Base-by-base conservation (phyloP, 805 yeast species). In the Ogataea pilisensis region DNA sequence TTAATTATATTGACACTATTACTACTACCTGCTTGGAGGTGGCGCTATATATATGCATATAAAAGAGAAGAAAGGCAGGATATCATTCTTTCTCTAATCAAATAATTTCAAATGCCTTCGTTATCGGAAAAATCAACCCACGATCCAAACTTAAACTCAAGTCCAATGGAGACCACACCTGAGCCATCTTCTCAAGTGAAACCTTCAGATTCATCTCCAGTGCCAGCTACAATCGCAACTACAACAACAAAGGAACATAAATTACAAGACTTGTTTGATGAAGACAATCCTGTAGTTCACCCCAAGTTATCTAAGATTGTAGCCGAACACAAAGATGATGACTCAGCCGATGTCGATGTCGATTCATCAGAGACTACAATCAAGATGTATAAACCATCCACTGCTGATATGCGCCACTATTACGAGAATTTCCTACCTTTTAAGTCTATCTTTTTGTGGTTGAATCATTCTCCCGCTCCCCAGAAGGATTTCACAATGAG, bases 391-490 rank as follows among this genome's bases (percentile, higher is more conserved):
- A 60, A 57, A 39, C 66, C 68, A 8, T 70, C 79, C 2, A 61
- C 69, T 14, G 75, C 83, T 8, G 90, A 85, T 55, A 83, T 85
- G 88, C 65, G 66, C 9, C 79, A 75, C 54, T 86, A 80, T 61
- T 87, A 87, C 57, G 78, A 78, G 47, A 63, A 79, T 20, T 63
- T 85, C 30, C 73, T 86, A 31, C 97, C 97, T 4, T 87, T 85
- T 66, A 73, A 80, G 48, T 72, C 78, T 28, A 68, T 90, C n/a
- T 90, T 82, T 64, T 82, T 77, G 47, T 91, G 98, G 98, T 68
- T 91, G 37, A 85, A 81, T 58, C 98, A 90, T 60, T 80, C 95
- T 3, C 86, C 83, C 2, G 77, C 75, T 34, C 83, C 93, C 8
- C 72, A 78, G 16, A 67, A 74, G 18, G 93, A 86, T 58, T 90